phyloP scores from a whole-genome alignment of 768 basidiomycete genomes.

The Megacollybia marginata region DNA sequence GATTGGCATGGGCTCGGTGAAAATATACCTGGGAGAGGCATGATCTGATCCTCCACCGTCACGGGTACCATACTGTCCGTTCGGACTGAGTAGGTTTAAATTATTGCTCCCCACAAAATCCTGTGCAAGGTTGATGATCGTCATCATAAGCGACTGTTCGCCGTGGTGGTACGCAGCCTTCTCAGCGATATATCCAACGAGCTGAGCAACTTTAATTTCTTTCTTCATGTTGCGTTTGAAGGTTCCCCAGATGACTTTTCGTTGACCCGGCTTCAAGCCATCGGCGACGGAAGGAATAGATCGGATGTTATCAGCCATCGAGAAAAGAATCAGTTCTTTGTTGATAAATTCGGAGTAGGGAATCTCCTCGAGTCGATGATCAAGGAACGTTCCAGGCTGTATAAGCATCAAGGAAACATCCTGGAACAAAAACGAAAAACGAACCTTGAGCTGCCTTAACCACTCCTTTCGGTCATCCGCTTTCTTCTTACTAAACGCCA shows the following conservation, averaged over 20 bases:
- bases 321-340: conserved; percentile 95
- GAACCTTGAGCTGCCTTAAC: conserved; percentile 86
- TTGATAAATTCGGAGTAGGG: conserved; percentile 95
- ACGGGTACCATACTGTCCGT: conserved; percentile 95
- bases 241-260: conserved; percentile 94
- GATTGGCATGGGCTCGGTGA: conserved; percentile 70
- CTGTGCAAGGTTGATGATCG: conserved; percentile 93
- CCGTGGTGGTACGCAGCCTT: conserved; percentile 97
- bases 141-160: conserved; percentile 77
- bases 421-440: conserved; percentile 4
- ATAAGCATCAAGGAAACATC: conserved; percentile 1
- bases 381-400: conserved; percentile 89
- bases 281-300: conserved; percentile 94
- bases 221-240: conserved; percentile 92
- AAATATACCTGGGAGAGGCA: conserved; percentile 94
- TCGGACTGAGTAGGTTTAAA: conserved; percentile 77
- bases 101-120: conserved; percentile 96
- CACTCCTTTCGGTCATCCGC: conserved; percentile 98
- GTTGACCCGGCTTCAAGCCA: conserved; percentile 94
- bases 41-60: conserved; percentile 92
- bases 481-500: conserved; percentile 99
- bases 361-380: conserved; percentile 83
- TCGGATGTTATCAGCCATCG: conserved; percentile 98
- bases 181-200: conserved; percentile 92
- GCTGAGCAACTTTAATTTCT: conserved; percentile 92